phyloP scores from a whole-genome alignment of 2,329 filamentous ascomycete species.

The Trichophyton schoenleinii region DNA sequence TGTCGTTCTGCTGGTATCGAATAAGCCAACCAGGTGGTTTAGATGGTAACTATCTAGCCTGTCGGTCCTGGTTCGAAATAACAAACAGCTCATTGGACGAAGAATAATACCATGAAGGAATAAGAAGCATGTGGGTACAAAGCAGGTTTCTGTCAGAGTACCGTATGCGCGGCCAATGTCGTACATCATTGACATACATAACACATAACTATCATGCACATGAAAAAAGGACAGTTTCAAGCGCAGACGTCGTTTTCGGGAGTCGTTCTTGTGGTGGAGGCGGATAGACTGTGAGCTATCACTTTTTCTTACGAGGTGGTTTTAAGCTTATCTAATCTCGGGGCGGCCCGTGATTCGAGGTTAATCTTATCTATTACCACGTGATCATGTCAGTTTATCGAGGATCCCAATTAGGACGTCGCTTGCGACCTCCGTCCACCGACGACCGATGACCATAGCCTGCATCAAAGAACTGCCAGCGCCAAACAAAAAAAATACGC shows the following conservation, averaged over 20 bases:
- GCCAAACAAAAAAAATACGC: neutral
- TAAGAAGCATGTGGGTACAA: neutral
- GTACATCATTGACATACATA: neutral
- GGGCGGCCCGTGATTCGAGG: neutral
- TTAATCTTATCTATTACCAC: neutral
- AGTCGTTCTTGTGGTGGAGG: neutral
- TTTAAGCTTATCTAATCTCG: conserved; percentile 2
- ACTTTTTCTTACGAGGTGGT: neutral
- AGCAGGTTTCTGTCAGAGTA: neutral
- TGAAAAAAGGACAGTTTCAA: neutral
- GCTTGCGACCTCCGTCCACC: neutral
- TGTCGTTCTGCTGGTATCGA: neutral
- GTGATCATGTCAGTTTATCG: neutral
- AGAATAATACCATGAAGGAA: neutral
- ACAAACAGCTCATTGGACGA: neutral
- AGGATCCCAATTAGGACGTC: neutral
- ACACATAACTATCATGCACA: neutral
- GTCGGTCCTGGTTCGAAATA: neutral
- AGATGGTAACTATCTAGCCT: neutral
- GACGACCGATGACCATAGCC: neutral
- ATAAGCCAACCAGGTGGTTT: neutral
- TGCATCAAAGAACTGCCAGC: neutral
- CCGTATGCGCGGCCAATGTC: neutral
- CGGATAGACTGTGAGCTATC: neutral
- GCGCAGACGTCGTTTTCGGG: neutral